These are phyloP conservation scores for Fusarium nanum DNA, from an alignment of 2,329 filamentous ascomycete species.

Conservation along the genomic window DNA sequence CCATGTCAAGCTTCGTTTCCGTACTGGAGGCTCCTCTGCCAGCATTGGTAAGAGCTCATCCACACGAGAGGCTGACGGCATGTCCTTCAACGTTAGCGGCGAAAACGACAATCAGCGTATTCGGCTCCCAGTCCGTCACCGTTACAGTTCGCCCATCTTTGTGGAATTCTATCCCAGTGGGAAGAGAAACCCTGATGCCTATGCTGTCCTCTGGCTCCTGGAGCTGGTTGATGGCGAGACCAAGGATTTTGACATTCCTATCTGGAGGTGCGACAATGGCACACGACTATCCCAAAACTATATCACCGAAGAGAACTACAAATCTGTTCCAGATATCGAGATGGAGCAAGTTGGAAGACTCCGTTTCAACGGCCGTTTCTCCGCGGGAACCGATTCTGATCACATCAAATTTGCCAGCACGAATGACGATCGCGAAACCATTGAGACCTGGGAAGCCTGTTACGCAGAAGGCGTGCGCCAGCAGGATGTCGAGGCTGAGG, in stretches of 20 bases:
- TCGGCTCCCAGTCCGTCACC: slow-evolving; percentile 86
- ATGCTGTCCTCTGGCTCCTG: slow-evolving; percentile 86
- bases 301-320: slow-evolving; percentile 82
- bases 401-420: slow-evolving; percentile 86
- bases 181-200: slow-evolving; percentile 77
- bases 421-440: slow-evolving; percentile 91
- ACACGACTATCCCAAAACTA: slow-evolving; percentile 89
- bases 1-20: slow-evolving; percentile 80
- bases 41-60: slow-evolving; percentile 74
- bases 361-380: slow-evolving; percentile 84
- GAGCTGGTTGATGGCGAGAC: slow-evolving; percentile 85
- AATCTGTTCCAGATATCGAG: slow-evolving; percentile 76
- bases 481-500: slow-evolving; percentile 75
- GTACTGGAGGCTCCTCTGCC: slow-evolving; percentile 86
- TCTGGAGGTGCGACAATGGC: slow-evolving; percentile 85
- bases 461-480: slow-evolving; percentile 85
- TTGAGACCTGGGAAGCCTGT: slow-evolving; percentile 94
- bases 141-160: slow-evolving; percentile 89
- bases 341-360: slow-evolving; percentile 85
- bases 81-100: slow-evolving; percentile 63
- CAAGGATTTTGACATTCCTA: slow-evolving; percentile 83
- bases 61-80: slow-evolving; percentile 66
- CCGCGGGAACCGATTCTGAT: slow-evolving; percentile 87
- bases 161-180: slow-evolving; percentile 82
- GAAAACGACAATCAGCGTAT: slow-evolving; percentile 59